Conservation (phyloP, 495 filamentous ascomycete genomes). For the Xylaria sp. region DNA sequence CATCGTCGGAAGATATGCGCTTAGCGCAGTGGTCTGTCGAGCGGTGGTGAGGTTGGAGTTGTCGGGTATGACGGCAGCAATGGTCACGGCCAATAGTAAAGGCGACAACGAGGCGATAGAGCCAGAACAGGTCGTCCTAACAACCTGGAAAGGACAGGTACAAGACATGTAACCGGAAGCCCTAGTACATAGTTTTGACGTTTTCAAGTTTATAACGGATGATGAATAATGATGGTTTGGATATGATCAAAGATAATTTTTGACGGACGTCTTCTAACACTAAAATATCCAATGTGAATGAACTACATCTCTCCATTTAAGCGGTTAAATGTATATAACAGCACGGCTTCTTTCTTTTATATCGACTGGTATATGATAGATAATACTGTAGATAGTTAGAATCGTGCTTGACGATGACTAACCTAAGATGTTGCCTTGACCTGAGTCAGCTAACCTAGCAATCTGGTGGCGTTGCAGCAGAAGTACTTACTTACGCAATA, state of each 20-base stretch:
- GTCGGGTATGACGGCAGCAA: slow-evolving; percentile 24
- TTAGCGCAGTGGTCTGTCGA: slow-evolving; percentile 28
- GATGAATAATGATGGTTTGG: neutral
- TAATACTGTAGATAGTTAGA: neutral
- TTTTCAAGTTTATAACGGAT: neutral
- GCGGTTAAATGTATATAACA: neutral
- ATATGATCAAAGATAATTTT: neutral
- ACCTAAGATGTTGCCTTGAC: neutral
- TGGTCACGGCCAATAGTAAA: neutral
- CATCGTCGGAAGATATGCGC: slow-evolving; percentile 28
- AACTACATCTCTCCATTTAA: neutral
- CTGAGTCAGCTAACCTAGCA: slow-evolving; percentile 3
- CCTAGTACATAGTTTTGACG: neutral
- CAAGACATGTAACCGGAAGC: neutral
- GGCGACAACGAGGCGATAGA: neutral
- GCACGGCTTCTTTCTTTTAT: neutral
- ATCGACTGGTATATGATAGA: neutral
- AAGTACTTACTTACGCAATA: neutral
- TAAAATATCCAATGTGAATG: neutral
- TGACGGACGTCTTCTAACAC: neutral
- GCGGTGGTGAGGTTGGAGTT: slow-evolving; percentile 34
- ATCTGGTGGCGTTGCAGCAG: neutral
- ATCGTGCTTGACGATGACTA: slow-evolving; percentile 2
- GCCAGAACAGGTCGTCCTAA: slow-evolving; percentile 19
- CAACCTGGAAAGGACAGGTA: slow-evolving; percentile 16